Evolutionary conservation across 257 asterid species (phyloP).

Genomic region (Rubia yunnanensis): DNA sequence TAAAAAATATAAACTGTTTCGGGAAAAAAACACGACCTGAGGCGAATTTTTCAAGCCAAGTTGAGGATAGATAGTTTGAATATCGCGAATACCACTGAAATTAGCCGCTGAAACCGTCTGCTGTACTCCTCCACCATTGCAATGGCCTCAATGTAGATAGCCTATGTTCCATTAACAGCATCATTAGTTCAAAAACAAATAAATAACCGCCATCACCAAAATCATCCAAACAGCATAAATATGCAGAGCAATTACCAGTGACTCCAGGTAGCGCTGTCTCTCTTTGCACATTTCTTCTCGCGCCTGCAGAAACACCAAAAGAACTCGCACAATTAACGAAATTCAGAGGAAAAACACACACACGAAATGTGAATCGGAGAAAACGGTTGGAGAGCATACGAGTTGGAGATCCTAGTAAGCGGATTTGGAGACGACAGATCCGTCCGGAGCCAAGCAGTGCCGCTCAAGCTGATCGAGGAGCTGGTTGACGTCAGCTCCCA

Average conservation of each 20-base stretch:
- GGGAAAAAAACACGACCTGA: constrained; percentile 41
- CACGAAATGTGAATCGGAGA: not conserved
- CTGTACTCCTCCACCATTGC: constrained; percentile 97
- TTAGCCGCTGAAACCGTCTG: constrained; percentile 66
- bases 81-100: constrained; percentile 71
- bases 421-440: constrained; percentile 90
- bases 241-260: constrained; percentile 39
- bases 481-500: constrained; percentile 64
- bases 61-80: constrained; percentile 35
- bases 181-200: not conserved
- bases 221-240: not conserved
- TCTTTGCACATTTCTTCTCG: constrained; percentile 94
- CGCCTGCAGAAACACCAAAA: constrained; percentile 50
- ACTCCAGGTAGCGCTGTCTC: constrained; percentile 89
- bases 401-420: constrained; percentile 72
- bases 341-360: not conserved
- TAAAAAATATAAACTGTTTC: not conserved
- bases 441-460: constrained; percentile 92
- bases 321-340: not conserved
- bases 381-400: constrained; percentile 22
- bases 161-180: constrained; percentile 28
- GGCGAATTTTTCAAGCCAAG: constrained; percentile 69
- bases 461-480: constrained; percentile 90
- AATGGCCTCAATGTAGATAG: constrained; percentile 75
- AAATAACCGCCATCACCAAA: no score